Evolutionary conservation across 495 filamentous ascomycete species (phyloP), one percentile per base, ranked within the genome.

Genomic region (Penicillium salamii): DNA sequence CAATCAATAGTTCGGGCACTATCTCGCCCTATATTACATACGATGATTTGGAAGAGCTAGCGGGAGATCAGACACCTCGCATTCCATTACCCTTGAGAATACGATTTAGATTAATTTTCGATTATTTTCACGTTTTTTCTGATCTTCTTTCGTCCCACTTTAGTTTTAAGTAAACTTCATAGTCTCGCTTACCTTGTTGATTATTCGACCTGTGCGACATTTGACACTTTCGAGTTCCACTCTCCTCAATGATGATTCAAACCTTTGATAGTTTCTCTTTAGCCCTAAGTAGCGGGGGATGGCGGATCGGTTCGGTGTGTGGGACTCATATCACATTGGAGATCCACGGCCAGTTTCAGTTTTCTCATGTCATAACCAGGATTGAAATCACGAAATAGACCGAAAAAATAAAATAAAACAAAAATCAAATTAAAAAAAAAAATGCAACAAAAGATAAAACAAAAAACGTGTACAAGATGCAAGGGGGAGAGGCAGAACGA

Each of bases 1-100:
- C 49, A 12, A 1, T 45, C 42, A 45, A 45, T 45, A 35, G 31
- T 50, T 37, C 60, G 33, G 8, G 32, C 8, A 52, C 50, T 53
- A 55, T 49, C 37, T 40, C 24, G 28, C 18, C 41, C 24, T 52
- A 29, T 21, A 46, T 44, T 15, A 26, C 31, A 28, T 15, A 26
- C 31, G 21, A 53, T 52, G 52, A 59, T 55, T 62, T 62, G 55
- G 54, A 61, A 54, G 51, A 12, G 20, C 19, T 46, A 46, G 29
- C 18, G 42, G 43, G 32, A 46, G 32, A 46, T 46, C 31, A 45
- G 18, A 24, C 18, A 45, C 33, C 40, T 26, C 9, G 24, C 14
- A 26, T 26, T 26, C n/a, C n/a, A n/a, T n/a, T 26, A 26, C 23
- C 23, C 23, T 26, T 26, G 3, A 8, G 23, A 4, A n/a, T n/a